Evolutionary conservation across 2,329 filamentous ascomycete species (phyloP).

Genomic region (Aspergillus brunneoviolaceus): DNA sequence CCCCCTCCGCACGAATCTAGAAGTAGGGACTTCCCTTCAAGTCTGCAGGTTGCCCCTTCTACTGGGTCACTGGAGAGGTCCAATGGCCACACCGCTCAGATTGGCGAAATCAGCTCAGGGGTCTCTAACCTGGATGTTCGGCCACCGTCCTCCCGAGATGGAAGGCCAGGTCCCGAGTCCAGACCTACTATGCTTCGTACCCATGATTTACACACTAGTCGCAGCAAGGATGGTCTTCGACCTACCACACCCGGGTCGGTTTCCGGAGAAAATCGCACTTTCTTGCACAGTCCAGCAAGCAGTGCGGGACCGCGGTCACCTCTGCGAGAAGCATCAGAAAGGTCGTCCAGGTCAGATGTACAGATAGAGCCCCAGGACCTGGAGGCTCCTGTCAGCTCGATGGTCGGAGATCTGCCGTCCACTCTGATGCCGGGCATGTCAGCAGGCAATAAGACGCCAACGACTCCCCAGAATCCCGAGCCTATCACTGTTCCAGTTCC

Average conservation of each 20-base stretch:
- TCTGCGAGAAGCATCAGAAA: constrained; percentile 30
- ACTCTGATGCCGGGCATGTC: constrained; percentile 24
- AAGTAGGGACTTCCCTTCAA: constrained; percentile 21
- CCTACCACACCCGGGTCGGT: constrained; percentile 32
- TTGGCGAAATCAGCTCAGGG: constrained; percentile 20
- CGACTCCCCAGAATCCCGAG: not conserved
- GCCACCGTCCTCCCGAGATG: constrained; percentile 31
- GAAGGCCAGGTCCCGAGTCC: constrained; percentile 21
- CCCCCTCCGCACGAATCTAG: constrained; percentile 24
- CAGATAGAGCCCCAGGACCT: constrained; percentile 33
- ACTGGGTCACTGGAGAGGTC: constrained; percentile 12
- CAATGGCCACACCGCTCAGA: constrained; percentile 11
- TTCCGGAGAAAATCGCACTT: constrained; percentile 22
- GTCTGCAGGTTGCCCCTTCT: constrained; percentile 14
- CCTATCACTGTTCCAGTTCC: not conserved
- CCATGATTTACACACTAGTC: constrained; percentile 21
- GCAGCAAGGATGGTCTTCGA: constrained; percentile 29
- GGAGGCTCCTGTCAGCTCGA: constrained; percentile 23
- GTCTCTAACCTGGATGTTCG: constrained; percentile 24
- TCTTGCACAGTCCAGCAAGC: constrained; percentile 22
- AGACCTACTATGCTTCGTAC: constrained; percentile 20
- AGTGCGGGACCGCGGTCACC: constrained; percentile 31
- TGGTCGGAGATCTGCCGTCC: constrained; percentile 20
- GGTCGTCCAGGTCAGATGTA: constrained; percentile 37
- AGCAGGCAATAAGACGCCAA: constrained; percentile 8